Evolutionary conservation across 2,329 filamentous ascomycete genomes (phyloP), one percentile per base, ranked within the genome.

Genomic region (Colletotrichum somersetense): DNA sequence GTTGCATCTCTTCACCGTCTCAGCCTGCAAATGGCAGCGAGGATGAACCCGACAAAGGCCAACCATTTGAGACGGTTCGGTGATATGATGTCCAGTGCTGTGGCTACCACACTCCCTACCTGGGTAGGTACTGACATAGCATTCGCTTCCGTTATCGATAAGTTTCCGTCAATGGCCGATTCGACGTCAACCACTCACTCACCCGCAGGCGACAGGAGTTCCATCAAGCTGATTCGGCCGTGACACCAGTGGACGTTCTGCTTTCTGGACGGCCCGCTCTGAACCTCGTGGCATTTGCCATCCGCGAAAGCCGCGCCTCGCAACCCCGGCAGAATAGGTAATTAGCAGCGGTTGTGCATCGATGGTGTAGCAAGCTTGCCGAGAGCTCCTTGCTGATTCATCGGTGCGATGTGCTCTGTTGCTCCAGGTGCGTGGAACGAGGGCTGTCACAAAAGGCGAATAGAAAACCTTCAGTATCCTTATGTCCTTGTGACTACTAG

Each of bases 141-240:
- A 61, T 40, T 42, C 52, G 40, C n/a, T 52, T 44, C 50, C 61
- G 62, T 35, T 58, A 52, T 69, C 66, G 66, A 69, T 69, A 69
- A 69, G 65, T 62, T 53, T 67, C 64, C 46, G 57, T 42, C 23
- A n/a, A 59, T 33, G 18, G 55, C 26, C 42, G 23, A 38, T 20
- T 48, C 3, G 12, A n/a, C 11, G 35, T 23, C 33, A 35, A n/a
- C 20, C 26, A 26, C 26, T 26, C 20, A n/a, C 16, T 12, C 30
- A 12, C 11, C 33, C 33, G 10, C 3, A 7, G 20, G 20, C 16
- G 30, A 35, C 53, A 38, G 1, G 18, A 20, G n/a, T n/a, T 40
- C 53, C 35, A 5, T 23, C 5, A 14, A 56, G 20, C 23, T n/a
- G 53, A 20, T 40, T 35, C 52, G 52, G 33, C 53, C 20, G 11